Percentiles rank a stretch among this genome's conserved stretches.
These are phyloP conservation scores for Xerocomus potaroensis DNA, from an alignment of 768 basidiomycete species.

Conservation along the genomic window DNA sequence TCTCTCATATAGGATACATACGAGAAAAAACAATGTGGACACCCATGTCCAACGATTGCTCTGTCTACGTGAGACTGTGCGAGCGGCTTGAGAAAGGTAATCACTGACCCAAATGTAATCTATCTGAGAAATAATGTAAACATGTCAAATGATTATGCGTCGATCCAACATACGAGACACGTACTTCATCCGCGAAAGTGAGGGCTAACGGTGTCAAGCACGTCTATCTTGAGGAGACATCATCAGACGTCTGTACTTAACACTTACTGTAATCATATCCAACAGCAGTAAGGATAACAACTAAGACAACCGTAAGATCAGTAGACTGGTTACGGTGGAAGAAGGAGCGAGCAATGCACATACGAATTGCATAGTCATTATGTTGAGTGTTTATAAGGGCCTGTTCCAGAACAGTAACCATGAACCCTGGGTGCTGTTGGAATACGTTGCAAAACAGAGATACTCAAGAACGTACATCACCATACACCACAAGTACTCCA, in stretches of 20 bases:
- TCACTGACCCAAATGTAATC: conserved; percentile 1
- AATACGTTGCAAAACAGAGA: no score
- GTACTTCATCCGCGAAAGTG: background rate
- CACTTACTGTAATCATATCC: conserved; percentile 1
- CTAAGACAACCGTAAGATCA: background rate
- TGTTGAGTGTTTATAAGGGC: background rate
- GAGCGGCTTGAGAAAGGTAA: background rate
- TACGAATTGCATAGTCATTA: background rate
- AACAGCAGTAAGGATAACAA: background rate
- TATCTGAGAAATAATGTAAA: background rate
- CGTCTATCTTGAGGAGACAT: background rate
- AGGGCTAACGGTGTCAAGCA: background rate
- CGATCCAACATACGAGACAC: background rate
- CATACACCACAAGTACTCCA: no score
- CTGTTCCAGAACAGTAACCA: background rate
- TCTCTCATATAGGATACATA: background rate
- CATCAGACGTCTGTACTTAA: no score
- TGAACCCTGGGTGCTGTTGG: no score
- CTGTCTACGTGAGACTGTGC: background rate
- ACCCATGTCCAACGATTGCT: background rate
- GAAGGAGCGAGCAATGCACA: background rate
- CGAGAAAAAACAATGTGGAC: conserved; percentile 1
- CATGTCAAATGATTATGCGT: background rate
- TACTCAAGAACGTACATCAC: no score
- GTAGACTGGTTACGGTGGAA: background rate